Evolutionary conservation across 306 rosid species (phyloP).

Genomic region (Fragaria iinumae): DNA sequence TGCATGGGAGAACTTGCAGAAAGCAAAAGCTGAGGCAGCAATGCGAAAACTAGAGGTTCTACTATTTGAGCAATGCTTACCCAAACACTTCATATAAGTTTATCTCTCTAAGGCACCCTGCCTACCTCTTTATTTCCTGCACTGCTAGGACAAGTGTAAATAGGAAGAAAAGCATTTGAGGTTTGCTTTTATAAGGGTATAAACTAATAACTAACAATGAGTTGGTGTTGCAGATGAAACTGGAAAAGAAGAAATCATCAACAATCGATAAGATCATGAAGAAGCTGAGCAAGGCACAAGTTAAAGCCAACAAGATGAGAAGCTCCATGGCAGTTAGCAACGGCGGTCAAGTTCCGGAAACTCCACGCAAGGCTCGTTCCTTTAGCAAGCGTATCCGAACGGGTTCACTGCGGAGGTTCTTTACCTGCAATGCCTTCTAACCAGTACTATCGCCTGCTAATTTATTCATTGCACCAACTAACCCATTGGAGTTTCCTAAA

Average conservation of each 20-base stretch:
- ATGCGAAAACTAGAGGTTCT: constrained; percentile 80
- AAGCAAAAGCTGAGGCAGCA: constrained; percentile 87
- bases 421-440: constrained; percentile 29
- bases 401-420: constrained; percentile 31
- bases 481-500: neutral
- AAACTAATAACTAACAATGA: constrained; percentile 17
- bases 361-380: constrained; percentile 13
- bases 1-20: constrained; percentile 93
- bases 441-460: neutral
- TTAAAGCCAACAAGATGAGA: constrained; percentile 75
- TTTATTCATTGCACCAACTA: constrained; percentile 4
- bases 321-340: constrained; percentile 28
- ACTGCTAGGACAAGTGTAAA: neutral
- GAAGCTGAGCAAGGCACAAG: constrained; percentile 69
- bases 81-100: neutral
- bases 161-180: neutral
- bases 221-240: constrained; percentile 62
- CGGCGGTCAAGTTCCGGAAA: constrained; percentile 20
- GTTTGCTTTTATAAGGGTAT: neutral
- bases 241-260: constrained; percentile 80
- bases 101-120: neutral
- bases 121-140: neutral
- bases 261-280: constrained; percentile 74
- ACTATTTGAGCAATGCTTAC: neutral
- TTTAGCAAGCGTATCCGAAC: constrained; percentile 18